Base-by-base conservation (phyloP, 2,329 filamentous ascomycete species). In the Fusarium neocosmosporiellum region DNA sequence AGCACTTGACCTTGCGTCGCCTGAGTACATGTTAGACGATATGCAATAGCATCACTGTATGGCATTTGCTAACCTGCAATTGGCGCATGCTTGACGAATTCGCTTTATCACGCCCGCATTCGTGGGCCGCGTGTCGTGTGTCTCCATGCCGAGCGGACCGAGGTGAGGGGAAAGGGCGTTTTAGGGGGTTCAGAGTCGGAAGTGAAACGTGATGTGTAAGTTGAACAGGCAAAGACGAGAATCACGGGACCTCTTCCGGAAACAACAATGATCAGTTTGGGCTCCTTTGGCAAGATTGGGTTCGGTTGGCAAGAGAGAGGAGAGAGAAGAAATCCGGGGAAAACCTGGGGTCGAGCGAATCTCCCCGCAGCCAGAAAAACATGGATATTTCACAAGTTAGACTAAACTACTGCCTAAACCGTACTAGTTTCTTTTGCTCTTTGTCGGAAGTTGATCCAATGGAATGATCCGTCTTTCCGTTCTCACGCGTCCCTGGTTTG, bases 1-100 rank as follows among this genome's bases (percentile, higher is more conserved):
- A 71, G 59, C 69, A 71, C 50, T 71, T 71, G 22, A 69, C 58
- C 59, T 71, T 71, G 55, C 69, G 69, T 48, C 66, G 66, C 13
- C 66, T 69, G 29, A 2, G 14, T 22, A 10, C 18, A 50, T 22
- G 39, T 60, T 22, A 48, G 37, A 37, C 5, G 27, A 6, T 18
- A 29, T 43, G 27, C 13, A 37, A 54, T 4, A 57, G 53, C 31
- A 7, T 58, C 0, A 5, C 2, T 20, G 33, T 27, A 37, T 27
- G 22, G 9, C 33, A 36, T 33, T 24, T 16, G 36, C 61, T 63
- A 34, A 69, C 69, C 69, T 60, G 66, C 69, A 71, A 41, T 63
- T 71, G 37, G 66, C 54, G 27, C 69, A 71, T 10, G 69, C 69
- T 33, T 71, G 69, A 20, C 69, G 66, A 20, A 71, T 71, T 14